phyloP scores from a whole-genome alignment of 2,329 filamentous ascomycete genomes.

The Alternaria gaisen region DNA sequence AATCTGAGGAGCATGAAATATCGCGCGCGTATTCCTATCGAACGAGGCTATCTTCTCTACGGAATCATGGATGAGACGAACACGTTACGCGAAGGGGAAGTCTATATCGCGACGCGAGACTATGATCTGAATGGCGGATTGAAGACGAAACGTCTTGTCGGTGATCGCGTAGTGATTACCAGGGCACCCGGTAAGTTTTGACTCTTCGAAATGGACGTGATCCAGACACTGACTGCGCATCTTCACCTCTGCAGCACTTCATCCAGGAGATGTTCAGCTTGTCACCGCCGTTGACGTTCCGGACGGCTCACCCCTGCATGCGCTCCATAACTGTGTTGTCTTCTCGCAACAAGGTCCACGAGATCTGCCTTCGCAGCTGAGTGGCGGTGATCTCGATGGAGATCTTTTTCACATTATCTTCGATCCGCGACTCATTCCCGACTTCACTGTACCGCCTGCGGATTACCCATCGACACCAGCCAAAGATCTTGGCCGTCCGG shows the following conservation, averaged over 20 bases:
- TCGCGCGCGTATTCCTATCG: conserved; percentile 76
- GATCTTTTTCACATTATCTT: conserved; percentile 84
- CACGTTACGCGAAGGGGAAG: conserved; percentile 70
- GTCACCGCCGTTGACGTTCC: conserved; percentile 69
- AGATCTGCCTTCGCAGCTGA: conserved; percentile 80
- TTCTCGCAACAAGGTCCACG: conserved; percentile 76
- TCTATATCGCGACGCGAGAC: conserved; percentile 70
- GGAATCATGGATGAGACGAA: conserved; percentile 86
- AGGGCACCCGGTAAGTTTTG: conserved; percentile 66
- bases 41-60: conserved; percentile 77
- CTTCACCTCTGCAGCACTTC: conserved; percentile 63
- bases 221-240: neutral
- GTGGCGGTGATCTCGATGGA: conserved; percentile 84
- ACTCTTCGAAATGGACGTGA: neutral
- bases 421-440: conserved; percentile 64
- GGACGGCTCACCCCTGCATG: conserved; percentile 65
- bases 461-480: conserved; percentile 72
- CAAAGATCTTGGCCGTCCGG: conserved; percentile 66
- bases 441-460: conserved; percentile 64
- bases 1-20: conserved; percentile 80
- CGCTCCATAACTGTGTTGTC: conserved; percentile 76
- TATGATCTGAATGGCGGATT: conserved; percentile 35
- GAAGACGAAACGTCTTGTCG: conserved; percentile 22
- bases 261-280: conserved; percentile 81
- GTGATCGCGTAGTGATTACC: conserved; percentile 68